A percentile compares a stretch with the other conserved stretches of the same genome.
phyloP scores from a whole-genome alignment of 805 yeast species.

The Suhomyces prunicola region DNA sequence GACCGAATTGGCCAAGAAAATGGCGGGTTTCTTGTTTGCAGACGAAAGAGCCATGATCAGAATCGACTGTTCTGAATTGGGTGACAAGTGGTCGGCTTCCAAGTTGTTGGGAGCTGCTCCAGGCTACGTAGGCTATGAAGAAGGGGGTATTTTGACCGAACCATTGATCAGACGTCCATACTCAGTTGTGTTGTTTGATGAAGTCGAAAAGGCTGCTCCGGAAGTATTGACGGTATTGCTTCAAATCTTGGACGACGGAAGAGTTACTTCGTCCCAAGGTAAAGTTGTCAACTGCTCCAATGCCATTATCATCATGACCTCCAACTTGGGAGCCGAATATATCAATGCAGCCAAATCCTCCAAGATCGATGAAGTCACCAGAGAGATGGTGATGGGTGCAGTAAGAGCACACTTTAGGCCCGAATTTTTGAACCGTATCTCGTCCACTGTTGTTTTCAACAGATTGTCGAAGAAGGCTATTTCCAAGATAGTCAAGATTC shows the following conservation, averaged over 20 bases:
- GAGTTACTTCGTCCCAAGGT: constrained; percentile 92
- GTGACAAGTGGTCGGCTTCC: constrained; percentile 94
- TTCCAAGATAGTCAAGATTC: constrained; percentile 82
- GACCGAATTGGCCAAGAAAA: constrained; percentile 94
- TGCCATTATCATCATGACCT: constrained; percentile 91
- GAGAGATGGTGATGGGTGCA: constrained; percentile 74
- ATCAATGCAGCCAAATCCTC: constrained; percentile 65
- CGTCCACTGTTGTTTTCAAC: constrained; percentile 90
- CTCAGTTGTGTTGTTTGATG: constrained; percentile 94
- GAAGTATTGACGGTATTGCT: constrained; percentile 89
- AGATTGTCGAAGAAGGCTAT: constrained; percentile 88
- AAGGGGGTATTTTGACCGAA: constrained; percentile 95
- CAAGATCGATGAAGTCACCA: constrained; percentile 64
- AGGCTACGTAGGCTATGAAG: constrained; percentile 92
- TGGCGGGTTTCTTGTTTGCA: constrained; percentile 93
- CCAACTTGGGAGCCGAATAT: constrained; percentile 92
- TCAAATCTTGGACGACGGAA: constrained; percentile 94
- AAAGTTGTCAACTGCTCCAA: constrained; percentile 91
- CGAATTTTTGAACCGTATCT: constrained; percentile 93
- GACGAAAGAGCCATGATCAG: constrained; percentile 97
- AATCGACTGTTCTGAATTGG: constrained; percentile 94
- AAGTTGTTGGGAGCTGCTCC: constrained; percentile 97
- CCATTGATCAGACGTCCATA: constrained; percentile 89
- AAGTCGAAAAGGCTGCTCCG: constrained; percentile 98
- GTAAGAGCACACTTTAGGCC: constrained; percentile 93